phyloP scores from a whole-genome alignment of 2,329 filamentous ascomycete species.

The Verticillium nonalfalfae region DNA sequence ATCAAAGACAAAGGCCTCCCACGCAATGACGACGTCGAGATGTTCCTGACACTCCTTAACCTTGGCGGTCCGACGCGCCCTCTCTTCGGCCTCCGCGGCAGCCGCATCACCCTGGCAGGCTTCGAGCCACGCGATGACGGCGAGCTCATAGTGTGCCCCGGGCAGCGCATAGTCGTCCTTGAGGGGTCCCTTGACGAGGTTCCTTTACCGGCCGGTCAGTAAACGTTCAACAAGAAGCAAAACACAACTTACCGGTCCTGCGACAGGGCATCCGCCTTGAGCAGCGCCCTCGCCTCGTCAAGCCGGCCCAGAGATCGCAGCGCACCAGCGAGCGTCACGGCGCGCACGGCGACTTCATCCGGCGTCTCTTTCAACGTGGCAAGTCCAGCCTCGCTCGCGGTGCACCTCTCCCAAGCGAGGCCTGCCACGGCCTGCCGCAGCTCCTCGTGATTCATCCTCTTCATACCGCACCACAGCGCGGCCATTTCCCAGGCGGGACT shows the following conservation, averaged over 20 bases:
- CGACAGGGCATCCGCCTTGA: slow-evolving; percentile 58
- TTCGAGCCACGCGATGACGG: slow-evolving; percentile 73
- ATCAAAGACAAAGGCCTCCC: slow-evolving; percentile 70
- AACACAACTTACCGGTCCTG: slow-evolving; percentile 49
- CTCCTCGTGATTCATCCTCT: slow-evolving; percentile 65
- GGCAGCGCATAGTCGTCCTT: slow-evolving; percentile 68
- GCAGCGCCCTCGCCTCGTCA: slow-evolving; percentile 56
- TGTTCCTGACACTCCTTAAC: slow-evolving; percentile 56
- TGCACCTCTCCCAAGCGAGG: slow-evolving; percentile 61
- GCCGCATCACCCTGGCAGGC: slow-evolving; percentile 27
- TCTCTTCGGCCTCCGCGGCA: slow-evolving; percentile 13
- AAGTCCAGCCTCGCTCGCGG: slow-evolving; percentile 31
- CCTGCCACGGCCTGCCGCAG: slow-evolving; percentile 56
- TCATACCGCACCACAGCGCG: slow-evolving; percentile 87
- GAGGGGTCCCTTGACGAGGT: slow-evolving; percentile 47
- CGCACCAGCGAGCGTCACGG: slow-evolving; percentile 60
- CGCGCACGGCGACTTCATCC: slow-evolving; percentile 59
- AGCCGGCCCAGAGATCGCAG: slow-evolving; percentile 56
- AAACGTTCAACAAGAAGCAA: neutral
- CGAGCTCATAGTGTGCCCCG: slow-evolving; percentile 80
- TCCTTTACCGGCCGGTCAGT: neutral
- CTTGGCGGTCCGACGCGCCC: slow-evolving; percentile 36
- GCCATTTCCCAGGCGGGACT: slow-evolving; percentile 86
- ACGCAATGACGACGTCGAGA: slow-evolving; percentile 61
- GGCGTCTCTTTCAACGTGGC: slow-evolving; percentile 42